Percentiles rank a stretch among this genome's conserved stretches.
Evolutionary conservation across 1,139 yeast genomes (phyloP).

Genomic region (Eremothecium cymbalariae): DNA sequence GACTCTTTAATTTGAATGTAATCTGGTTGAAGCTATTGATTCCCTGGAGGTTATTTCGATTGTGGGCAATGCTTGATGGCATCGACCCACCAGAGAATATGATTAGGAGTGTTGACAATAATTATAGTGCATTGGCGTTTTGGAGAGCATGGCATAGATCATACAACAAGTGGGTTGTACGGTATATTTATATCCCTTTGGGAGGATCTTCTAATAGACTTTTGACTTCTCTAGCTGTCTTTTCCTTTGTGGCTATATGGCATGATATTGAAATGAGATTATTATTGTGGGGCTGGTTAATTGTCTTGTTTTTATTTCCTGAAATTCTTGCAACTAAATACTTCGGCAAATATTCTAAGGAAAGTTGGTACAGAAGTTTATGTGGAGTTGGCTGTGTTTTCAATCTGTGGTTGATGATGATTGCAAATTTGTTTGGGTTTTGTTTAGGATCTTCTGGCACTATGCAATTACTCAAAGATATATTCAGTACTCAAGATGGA

Average conservation of each 20-base stretch:
- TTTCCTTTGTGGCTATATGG: conserved; percentile 96
- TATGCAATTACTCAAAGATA: conserved; percentile 50
- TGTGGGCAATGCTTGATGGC: conserved; percentile 86
- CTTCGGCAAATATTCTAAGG: conserved; percentile 38
- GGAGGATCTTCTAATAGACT: conserved; percentile 73
- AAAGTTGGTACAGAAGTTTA: conserved; percentile 66
- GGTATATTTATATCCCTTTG: conserved; percentile 77
- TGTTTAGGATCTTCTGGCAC: conserved; percentile 89
- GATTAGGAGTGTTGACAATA: conserved; percentile 93
- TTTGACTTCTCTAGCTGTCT: conserved; percentile 74
- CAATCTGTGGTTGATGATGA: conserved; percentile 97
- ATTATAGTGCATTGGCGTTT: conserved; percentile 83
- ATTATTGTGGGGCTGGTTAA: conserved; percentile 92
- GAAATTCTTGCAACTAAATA: conserved; percentile 58
- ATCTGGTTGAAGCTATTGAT: conserved; percentile 88
- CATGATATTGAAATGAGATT: conserved; percentile 88
- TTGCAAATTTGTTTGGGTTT: conserved; percentile 90
- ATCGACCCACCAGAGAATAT: conserved; percentile 97
- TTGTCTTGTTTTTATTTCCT: conserved; percentile 82
- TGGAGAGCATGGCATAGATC: conserved; percentile 99
- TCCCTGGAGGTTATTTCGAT: conserved; percentile 92
- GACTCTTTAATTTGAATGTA: conserved; percentile 77
- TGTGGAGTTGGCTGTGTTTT: conserved; percentile 83
- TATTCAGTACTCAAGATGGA: conserved; percentile 67
- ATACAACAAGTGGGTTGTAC: conserved; percentile 78